These are phyloP conservation scores for Hansenula lynferdii DNA, from an alignment of 1,139 yeast genomes.

Conservation along the genomic window DNA sequence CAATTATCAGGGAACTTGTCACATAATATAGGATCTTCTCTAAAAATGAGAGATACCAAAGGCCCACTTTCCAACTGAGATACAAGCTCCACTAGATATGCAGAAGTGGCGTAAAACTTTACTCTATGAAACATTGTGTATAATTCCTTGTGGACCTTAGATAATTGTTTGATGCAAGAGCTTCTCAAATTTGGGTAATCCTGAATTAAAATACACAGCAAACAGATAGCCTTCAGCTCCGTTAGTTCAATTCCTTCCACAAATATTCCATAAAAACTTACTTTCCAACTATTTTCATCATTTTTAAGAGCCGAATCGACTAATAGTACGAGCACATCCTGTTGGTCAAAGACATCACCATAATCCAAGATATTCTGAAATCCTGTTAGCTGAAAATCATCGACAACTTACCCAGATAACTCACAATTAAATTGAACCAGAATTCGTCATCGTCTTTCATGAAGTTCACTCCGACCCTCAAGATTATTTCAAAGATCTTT, in stretches of 20 bases:
- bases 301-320: constrained; percentile 6
- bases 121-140: constrained; percentile 5
- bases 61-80: constrained; percentile 12
- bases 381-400: too few relatives aligned
- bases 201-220: constrained; percentile 19
- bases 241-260: background rate
- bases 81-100: constrained; percentile 18
- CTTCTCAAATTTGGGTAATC: constrained; percentile 12
- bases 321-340: constrained; percentile 8
- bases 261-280: background rate
- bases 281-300: constrained; percentile 21
- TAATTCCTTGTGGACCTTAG: background rate
- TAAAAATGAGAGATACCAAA: constrained; percentile 1
- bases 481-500: constrained; percentile 14
- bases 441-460: constrained; percentile 17
- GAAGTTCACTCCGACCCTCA: constrained; percentile 21
- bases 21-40: background rate
- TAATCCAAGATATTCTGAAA: constrained; percentile 13
- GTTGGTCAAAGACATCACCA: constrained; percentile 14
- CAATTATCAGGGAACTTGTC: constrained; percentile 7
- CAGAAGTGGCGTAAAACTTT: constrained; percentile 11
- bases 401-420: too few relatives aligned
- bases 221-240: constrained; percentile 11
- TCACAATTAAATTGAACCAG: constrained; percentile 23
- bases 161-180: background rate